Percentiles rank a stretch among this genome's conserved stretches.
phyloP scores from a whole-genome alignment of 805 yeast genomes.

The Ogataea nitratoaversa region DNA sequence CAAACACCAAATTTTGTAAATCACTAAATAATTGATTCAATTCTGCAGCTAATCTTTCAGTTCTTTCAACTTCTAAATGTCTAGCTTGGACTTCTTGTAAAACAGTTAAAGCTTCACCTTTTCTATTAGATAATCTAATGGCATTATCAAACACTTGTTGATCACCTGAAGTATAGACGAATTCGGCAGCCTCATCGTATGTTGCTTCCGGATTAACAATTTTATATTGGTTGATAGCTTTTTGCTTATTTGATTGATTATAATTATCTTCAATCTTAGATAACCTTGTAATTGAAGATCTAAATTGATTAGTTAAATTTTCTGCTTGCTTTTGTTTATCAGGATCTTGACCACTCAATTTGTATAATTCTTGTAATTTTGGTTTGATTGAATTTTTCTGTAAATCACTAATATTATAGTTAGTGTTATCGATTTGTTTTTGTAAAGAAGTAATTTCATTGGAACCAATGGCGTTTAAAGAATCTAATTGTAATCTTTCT shows the following conservation, averaged over 20 bases:
- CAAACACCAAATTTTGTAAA: constrained; percentile 93
- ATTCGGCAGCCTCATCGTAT: constrained; percentile 77
- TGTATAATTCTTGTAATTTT: constrained; percentile 73
- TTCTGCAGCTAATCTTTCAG: constrained; percentile 94
- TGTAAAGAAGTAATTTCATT: constrained; percentile 66
- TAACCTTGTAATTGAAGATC: constrained; percentile 81
- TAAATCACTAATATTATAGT: constrained; percentile 72
- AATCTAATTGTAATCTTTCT: constrained; percentile 63
- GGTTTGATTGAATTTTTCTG: constrained; percentile 65
- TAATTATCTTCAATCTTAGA: constrained; percentile 82
- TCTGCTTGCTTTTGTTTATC: constrained; percentile 91
- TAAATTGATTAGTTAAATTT: constrained; percentile 77
- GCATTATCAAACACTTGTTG: constrained; percentile 96
- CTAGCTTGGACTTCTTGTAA: constrained; percentile 93
- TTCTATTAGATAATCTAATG: constrained; percentile 75
- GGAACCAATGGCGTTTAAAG: constrained; percentile 68
- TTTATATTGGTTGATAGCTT: constrained; percentile 89
- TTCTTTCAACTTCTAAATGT: constrained; percentile 90
- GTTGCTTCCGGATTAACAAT: constrained; percentile 86
- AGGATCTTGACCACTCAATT: constrained; percentile 62
- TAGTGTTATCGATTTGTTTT: constrained; percentile 71
- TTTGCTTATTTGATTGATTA: constrained; percentile 76
- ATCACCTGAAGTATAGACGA: constrained; percentile 77
- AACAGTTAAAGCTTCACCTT: constrained; percentile 94
- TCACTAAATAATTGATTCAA: constrained; percentile 91